These are phyloP conservation scores for Rhizopogon hawkerae DNA, from an alignment of 1,284 basidiomycete genomes.

Conservation along the genomic window DNA sequence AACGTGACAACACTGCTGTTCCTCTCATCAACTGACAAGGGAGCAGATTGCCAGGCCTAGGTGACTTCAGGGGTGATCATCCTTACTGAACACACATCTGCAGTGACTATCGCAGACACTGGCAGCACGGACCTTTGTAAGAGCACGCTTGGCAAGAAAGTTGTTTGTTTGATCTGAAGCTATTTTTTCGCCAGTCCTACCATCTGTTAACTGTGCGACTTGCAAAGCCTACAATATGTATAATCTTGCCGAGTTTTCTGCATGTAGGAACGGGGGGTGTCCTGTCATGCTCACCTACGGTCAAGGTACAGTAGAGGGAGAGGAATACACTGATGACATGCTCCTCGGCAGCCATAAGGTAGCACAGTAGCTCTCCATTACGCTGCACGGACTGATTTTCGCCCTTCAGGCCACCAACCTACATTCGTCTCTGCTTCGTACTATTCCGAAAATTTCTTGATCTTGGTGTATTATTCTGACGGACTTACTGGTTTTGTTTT, in stretches of 20 bases:
- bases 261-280: constrained; percentile 17
- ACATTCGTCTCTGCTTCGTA: constrained; percentile 35
- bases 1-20: constrained; percentile 11
- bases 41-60: constrained; percentile 2
- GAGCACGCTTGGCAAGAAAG: background rate
- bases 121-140: constrained; percentile 21
- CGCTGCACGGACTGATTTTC: constrained; percentile 8
- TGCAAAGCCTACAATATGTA: constrained; percentile 32
- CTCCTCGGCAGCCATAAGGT: constrained; percentile 27
- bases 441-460: constrained; percentile 37
- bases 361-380: constrained; percentile 7
- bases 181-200: constrained; percentile 28
- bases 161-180: constrained; percentile 3
- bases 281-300: constrained; percentile 24
- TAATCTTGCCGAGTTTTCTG: constrained; percentile 24
- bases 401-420: constrained; percentile 29
- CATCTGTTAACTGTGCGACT: constrained; percentile 28
- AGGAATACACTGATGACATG: constrained; percentile 28
- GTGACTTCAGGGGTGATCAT: background rate
- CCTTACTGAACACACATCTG: constrained; percentile 4
- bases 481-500: constrained; percentile 45
- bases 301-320: constrained; percentile 25
- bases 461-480: constrained; percentile 19
- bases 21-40: constrained; percentile 28
- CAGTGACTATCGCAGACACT: constrained; percentile 36